A percentile compares a stretch with the other conserved stretches of the same genome.
Conservation (phyloP, 2,329 filamentous ascomycete species). For the Zalaria sp. region DNA sequence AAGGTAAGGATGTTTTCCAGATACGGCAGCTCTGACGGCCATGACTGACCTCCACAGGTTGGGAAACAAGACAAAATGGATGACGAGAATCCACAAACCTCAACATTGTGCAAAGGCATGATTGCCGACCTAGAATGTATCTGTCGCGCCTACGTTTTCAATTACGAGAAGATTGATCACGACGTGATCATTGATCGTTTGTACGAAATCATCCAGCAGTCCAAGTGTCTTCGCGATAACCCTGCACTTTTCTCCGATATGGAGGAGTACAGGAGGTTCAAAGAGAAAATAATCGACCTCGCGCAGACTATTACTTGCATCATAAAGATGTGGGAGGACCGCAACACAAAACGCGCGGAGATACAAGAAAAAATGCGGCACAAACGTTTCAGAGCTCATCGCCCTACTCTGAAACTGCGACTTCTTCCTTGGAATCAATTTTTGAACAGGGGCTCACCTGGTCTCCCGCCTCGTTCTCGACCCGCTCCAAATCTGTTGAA, state of each 20-base stretch:
- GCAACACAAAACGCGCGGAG: neutral
- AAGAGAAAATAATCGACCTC: neutral
- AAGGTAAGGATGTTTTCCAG: too few species aligned
- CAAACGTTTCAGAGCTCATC: neutral
- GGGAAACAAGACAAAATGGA: neutral
- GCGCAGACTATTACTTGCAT: neutral
- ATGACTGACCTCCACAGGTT: too few species aligned
- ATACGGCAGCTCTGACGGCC: too few species aligned
- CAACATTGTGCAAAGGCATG: neutral
- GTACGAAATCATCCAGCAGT: neutral
- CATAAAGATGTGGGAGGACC: neutral
- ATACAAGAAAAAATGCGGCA: neutral
- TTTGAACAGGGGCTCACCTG: neutral
- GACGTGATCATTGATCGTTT: neutral
- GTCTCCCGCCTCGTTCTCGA: neutral
- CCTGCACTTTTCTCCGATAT: neutral
- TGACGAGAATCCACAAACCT: neutral
- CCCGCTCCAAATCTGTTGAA: neutral
- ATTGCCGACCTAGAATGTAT: neutral
- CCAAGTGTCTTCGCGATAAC: neutral
- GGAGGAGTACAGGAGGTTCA: neutral
- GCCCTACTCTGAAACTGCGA: neutral
- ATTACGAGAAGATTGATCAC: neutral
- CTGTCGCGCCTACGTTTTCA: neutral
- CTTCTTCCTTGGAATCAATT: neutral